Percentiles rank a stretch among this genome's conserved stretches.
These are phyloP conservation scores for Phytophthora syringae DNA, from an alignment of 352 stramenopile species.

Conservation along the genomic window DNA sequence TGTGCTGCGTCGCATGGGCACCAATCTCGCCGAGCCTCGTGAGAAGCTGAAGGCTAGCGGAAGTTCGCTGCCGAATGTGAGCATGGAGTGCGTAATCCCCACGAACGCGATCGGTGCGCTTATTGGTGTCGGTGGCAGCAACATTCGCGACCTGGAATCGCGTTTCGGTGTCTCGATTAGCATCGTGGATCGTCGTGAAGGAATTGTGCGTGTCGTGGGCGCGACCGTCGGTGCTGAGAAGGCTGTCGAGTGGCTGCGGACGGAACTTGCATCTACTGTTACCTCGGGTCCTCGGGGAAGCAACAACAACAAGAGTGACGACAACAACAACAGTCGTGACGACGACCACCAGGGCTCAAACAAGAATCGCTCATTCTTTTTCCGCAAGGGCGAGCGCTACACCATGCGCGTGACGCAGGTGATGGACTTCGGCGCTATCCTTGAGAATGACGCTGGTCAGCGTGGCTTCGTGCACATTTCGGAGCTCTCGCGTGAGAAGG, in stretches of 20 bases:
- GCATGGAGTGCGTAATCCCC: slow-evolving; percentile 69
- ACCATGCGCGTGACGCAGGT: slow-evolving; percentile 93
- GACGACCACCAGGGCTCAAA: slow-evolving; percentile 20
- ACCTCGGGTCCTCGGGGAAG: slow-evolving; percentile 13
- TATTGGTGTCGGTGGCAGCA: slow-evolving; percentile 79
- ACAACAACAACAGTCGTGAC: slow-evolving; percentile 13
- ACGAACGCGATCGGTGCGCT: slow-evolving; percentile 61
- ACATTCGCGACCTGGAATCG: slow-evolving; percentile 79
- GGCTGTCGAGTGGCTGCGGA: slow-evolving; percentile 77
- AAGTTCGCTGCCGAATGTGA: slow-evolving; percentile 44
- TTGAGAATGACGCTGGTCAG: slow-evolving; percentile 82
- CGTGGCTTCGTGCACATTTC: slow-evolving; percentile 96
- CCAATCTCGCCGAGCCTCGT: slow-evolving; percentile 65
- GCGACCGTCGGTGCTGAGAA: slow-evolving; percentile 71
- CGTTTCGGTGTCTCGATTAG: slow-evolving; percentile 62
- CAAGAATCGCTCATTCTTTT: slow-evolving; percentile 50
- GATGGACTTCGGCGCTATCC: slow-evolving; percentile 95
- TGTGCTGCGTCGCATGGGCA: slow-evolving; percentile 90
- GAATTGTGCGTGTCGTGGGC: slow-evolving; percentile 90
- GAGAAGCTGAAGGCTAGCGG: slow-evolving; percentile 56
- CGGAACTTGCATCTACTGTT: slow-evolving; percentile 35
- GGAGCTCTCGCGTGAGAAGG: slow-evolving; percentile 80
- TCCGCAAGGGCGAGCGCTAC: slow-evolving; percentile 91
- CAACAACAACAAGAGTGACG: slow-evolving; percentile 19
- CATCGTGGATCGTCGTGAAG: slow-evolving; percentile 84